phyloP scores from a whole-genome alignment of 2,329 filamentous ascomycete genomes.

The Clonostachys chloroleuca region DNA sequence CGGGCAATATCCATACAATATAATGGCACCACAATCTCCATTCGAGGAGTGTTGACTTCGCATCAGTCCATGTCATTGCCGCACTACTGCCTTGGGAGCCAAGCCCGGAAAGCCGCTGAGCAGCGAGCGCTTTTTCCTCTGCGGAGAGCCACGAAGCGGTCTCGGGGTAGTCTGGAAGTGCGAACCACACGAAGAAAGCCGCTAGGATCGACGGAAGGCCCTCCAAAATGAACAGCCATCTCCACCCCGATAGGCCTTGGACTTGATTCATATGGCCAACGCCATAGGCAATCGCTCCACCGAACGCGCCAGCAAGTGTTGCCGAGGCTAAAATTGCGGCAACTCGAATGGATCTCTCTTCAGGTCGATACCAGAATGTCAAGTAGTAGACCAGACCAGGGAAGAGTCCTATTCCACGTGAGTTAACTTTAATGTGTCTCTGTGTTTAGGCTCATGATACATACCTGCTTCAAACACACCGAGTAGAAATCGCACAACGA shows the following conservation, averaged over 20 bases:
- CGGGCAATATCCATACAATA: constrained; percentile 16
- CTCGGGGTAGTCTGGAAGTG: constrained; percentile 63
- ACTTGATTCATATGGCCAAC: constrained; percentile 65
- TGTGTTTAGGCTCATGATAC: constrained; percentile 44
- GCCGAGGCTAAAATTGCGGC: constrained; percentile 63
- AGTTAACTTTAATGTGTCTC: constrained; percentile 19
- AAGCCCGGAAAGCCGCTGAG: constrained; percentile 26
- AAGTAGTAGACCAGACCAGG: constrained; percentile 56
- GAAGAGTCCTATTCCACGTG: not conserved
- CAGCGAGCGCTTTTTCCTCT: constrained; percentile 50
- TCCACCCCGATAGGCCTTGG: constrained; percentile 58
- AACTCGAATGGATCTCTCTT: constrained; percentile 62
- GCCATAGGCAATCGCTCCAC: constrained; percentile 65
- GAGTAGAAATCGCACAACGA: constrained; percentile 63
- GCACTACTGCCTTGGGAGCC: constrained; percentile 50
- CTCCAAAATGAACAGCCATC: constrained; percentile 57
- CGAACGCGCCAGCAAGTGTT: constrained; percentile 65
- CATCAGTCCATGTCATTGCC: constrained; percentile 58
- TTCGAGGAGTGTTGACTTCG: constrained; percentile 60
- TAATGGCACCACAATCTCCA: constrained; percentile 64
- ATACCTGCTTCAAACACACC: constrained; percentile 68
- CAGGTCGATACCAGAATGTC: constrained; percentile 67
- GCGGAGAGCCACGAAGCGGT: constrained; percentile 55
- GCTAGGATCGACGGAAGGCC: constrained; percentile 59
- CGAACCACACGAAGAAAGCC: constrained; percentile 57